A percentile compares a stretch with the other conserved stretches of the same genome.
Conservation (phyloP, 192 early-diverging fungal species). For the Coemansia javaensis region DNA sequence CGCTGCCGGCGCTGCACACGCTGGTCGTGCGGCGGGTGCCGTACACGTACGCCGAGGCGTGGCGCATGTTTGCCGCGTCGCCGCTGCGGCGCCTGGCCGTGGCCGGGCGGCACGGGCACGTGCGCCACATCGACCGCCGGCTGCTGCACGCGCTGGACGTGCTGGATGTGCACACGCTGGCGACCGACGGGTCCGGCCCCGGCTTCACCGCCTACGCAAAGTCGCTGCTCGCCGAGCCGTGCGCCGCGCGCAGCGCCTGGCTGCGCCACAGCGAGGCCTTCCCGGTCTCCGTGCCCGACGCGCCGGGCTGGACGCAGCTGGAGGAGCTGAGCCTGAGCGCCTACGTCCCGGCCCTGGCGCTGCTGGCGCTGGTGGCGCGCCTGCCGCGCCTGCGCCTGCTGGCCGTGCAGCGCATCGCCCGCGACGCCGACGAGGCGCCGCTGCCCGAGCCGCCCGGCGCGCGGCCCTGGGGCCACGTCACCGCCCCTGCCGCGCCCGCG, state of each 20-base stretch:
- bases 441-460: neutral
- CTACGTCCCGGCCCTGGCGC: constrained; percentile 15
- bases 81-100: constrained; percentile 17
- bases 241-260: constrained; percentile 17
- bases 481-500: neutral
- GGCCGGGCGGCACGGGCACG: constrained; percentile 27
- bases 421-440: constrained; percentile 10
- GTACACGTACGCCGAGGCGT: constrained; percentile 28
- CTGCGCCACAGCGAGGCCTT: constrained; percentile 24
- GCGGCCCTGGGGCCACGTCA: neutral
- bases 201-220: constrained; percentile 18
- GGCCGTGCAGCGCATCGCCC: constrained; percentile 24
- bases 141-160: constrained; percentile 6
- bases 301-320: constrained; percentile 14
- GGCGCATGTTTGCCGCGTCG: constrained; percentile 34
- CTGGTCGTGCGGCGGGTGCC: constrained; percentile 20
- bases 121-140: constrained; percentile 14
- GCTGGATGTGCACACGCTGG: constrained; percentile 22
- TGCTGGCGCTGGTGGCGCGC: constrained; percentile 18
- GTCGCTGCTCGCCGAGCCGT: constrained; percentile 9
- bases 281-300: constrained; percentile 23
- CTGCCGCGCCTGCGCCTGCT: constrained; percentile 11
- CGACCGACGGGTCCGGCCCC: constrained; percentile 5
- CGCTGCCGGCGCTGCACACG: constrained; percentile 9
- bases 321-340: constrained; percentile 24